Evolutionary conservation across 2,329 filamentous ascomycete genomes (phyloP).

Genomic region (Aspergillus sp.): DNA sequence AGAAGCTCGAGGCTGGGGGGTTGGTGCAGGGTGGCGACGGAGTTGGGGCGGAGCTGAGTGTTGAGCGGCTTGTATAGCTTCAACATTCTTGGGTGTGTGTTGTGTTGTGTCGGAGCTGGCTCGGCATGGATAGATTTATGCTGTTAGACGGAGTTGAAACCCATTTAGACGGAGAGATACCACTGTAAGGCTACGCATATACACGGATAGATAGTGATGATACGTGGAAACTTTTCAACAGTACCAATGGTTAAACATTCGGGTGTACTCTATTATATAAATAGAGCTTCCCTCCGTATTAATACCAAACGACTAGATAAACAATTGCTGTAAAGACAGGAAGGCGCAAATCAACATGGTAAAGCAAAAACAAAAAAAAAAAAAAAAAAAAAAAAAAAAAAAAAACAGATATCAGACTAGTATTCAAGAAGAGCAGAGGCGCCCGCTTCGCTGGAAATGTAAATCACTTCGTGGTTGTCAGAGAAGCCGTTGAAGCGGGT

Average conservation of each 20-base stretch:
- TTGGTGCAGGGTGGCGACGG: conserved; percentile 31
- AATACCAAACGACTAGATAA: neutral
- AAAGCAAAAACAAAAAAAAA: neutral
- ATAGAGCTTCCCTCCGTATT: neutral
- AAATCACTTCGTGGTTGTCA: conserved; percentile 87
- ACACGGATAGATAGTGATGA: neutral
- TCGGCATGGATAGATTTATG: conserved; percentile 3
- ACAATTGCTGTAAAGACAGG: neutral
- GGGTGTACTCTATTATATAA: neutral
- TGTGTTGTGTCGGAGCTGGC: conserved; percentile 18
- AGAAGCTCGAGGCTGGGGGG: conserved; percentile 44
- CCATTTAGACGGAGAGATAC: neutral
- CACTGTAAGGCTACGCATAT: neutral
- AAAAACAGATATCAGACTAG: conserved; percentile 19
- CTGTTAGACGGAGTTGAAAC: conserved; percentile 1
- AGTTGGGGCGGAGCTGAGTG: conserved; percentile 26
- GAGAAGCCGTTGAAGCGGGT: conserved; percentile 98
- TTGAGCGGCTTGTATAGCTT: conserved; percentile 35
- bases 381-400: conserved; percentile 6
- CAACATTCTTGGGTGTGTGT: neutral
- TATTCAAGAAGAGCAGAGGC: conserved; percentile 69
- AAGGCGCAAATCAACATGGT: neutral
- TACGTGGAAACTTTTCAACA: neutral
- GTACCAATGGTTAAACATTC: neutral
- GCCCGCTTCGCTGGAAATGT: conserved; percentile 90